These are phyloP conservation scores for Cytospora mali DNA, from an alignment of 2,329 filamentous ascomycete genomes.

Conservation along the genomic window DNA sequence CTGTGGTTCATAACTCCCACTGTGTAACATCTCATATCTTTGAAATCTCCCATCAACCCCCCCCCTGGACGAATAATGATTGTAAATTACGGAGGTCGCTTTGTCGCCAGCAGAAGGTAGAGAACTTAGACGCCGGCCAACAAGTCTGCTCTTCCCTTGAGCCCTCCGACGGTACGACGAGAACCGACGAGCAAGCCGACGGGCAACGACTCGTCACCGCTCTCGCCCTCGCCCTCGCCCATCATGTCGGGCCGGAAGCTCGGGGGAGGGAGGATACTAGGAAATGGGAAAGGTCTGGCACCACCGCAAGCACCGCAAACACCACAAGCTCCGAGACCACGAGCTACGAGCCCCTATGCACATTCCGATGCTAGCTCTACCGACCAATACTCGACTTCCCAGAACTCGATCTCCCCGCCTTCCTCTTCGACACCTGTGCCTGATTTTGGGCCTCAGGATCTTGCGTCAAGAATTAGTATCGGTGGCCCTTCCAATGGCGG, in stretches of 20 bases:
- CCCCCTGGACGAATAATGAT: not conserved
- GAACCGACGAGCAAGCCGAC: not conserved
- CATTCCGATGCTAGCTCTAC: constrained; percentile 68
- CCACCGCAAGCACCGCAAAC: constrained; percentile 53
- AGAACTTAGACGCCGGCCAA: not conserved
- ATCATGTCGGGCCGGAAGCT: constrained; percentile 83
- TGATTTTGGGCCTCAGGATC: constrained; percentile 69
- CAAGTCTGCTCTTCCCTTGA: not conserved
- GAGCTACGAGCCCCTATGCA: constrained; percentile 53
- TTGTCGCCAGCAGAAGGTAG: not conserved
- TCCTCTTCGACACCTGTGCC: constrained; percentile 65
- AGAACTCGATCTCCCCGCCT: constrained; percentile 55
- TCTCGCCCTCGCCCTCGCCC: constrained; percentile 27
- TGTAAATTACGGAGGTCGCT: not conserved
- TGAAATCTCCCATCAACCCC: not conserved
- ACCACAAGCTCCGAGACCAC: constrained; percentile 24
- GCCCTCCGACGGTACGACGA: too few species aligned
- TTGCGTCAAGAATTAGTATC: constrained; percentile 79
- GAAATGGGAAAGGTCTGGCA: constrained; percentile 80
- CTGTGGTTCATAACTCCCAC: too few species aligned
- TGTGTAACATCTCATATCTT: not conserved
- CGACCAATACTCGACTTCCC: constrained; percentile 71
- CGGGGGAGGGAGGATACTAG: constrained; percentile 88
- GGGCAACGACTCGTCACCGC: constrained; percentile 5
- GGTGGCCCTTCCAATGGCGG: constrained; percentile 55